phyloP scores from a whole-genome alignment of 805 yeast species.

The Myxozyma sirexii region DNA sequence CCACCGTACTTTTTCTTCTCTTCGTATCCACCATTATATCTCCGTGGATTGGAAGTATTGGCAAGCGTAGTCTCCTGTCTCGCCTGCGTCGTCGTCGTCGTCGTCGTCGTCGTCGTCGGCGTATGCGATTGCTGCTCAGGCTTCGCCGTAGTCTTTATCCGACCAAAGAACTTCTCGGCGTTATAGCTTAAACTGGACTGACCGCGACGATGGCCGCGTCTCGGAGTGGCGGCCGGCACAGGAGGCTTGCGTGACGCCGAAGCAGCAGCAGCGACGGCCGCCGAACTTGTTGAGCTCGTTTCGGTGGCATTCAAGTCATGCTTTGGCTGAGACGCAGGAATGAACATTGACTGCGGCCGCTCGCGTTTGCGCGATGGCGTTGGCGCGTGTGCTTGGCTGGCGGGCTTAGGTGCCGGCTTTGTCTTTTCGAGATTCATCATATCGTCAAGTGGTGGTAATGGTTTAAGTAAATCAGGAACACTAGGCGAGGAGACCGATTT shows the following conservation, averaged over 20 bases:
- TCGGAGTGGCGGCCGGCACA: slow-evolving; percentile 5
- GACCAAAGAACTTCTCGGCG: slow-evolving; percentile 31
- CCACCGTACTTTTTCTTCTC: slow-evolving; percentile 15
- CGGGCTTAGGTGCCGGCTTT: too few relatives aligned
- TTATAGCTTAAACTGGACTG: slow-evolving; percentile 28
- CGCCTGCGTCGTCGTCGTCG: background rate
- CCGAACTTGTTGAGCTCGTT: background rate
- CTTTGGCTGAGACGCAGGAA: background rate
- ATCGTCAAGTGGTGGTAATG: background rate
- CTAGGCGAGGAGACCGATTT: background rate
- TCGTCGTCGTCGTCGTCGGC: background rate
- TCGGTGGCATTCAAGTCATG: background rate
- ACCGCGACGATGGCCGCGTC: slow-evolving; percentile 26
- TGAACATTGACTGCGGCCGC: slow-evolving; percentile 27
- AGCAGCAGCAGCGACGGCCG: slow-evolving; percentile 1
- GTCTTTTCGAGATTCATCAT: background rate
- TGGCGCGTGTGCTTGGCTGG: too few relatives aligned
- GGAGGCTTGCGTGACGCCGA: background rate
- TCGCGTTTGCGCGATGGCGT: slow-evolving; percentile 15
- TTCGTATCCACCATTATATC: background rate
- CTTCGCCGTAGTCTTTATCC: slow-evolving; percentile 1
- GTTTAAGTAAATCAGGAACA: background rate
- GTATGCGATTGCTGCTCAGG: background rate
- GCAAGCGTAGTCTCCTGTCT: background rate
- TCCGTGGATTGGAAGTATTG: background rate